Percentiles rank a stretch among this genome's conserved stretches.
Evolutionary conservation across 83 land plant genomes (phyloP).

Genomic region (Picea engelmannii): DNA sequence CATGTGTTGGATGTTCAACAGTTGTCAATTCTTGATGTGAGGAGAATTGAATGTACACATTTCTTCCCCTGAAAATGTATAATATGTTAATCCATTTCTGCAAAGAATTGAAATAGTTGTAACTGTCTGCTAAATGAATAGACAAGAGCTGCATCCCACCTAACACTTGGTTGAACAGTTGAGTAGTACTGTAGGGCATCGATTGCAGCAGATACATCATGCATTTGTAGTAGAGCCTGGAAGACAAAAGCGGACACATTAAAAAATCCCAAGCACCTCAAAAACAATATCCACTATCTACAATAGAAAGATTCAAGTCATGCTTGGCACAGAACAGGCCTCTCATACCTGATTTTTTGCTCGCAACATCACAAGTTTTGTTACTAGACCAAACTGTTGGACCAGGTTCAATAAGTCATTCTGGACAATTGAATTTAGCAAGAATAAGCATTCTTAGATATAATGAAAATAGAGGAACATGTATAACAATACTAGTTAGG

Average conservation of each 20-base stretch:
- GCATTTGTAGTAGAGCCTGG: conserved; percentile 97
- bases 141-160: conserved; percentile 33
- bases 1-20: conserved; percentile 69
- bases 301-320: not conserved
- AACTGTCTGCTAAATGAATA: not conserved
- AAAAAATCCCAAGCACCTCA: not conserved
- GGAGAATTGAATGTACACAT: conserved; percentile 96
- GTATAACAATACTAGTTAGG: not conserved
- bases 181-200: conserved; percentile 78
- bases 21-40: conserved; percentile 97
- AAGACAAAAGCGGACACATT: conserved; percentile 4
- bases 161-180: conserved; percentile 84
- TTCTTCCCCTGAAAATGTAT: conserved; percentile 75
- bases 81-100: not conserved
- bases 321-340: not conserved
- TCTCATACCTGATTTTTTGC: conserved; percentile 92
- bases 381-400: conserved; percentile 83
- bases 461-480: conserved; percentile 1
- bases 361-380: conserved; percentile 89
- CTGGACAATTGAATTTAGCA: conserved; percentile 32
- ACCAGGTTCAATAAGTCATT: conserved; percentile 84
- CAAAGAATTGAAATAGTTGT: not conserved
- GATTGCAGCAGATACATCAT: conserved; percentile 80
- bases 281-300: not conserved
- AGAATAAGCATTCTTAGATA: not conserved